These are phyloP conservation scores for Neofusicoccum laricinum DNA, from an alignment of 2,329 filamentous ascomycete genomes.

Conservation along the genomic window DNA sequence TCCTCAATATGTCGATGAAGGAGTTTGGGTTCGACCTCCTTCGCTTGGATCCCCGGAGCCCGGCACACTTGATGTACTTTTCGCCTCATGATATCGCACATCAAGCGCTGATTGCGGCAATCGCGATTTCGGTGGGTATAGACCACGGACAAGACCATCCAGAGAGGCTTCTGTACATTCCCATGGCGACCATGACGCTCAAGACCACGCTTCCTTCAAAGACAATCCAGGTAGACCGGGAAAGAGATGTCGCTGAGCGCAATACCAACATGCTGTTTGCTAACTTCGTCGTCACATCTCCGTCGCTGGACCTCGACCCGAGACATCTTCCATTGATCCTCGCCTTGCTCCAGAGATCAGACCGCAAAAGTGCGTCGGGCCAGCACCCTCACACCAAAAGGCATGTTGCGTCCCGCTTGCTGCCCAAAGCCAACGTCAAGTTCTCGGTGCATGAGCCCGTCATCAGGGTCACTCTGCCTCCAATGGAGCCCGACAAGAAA, in stretches of 20 bases:
- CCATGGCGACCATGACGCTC: slow-evolving; percentile 94
- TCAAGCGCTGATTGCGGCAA: slow-evolving; percentile 85
- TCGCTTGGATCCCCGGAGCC: slow-evolving; percentile 85
- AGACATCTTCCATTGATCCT: slow-evolving; percentile 84
- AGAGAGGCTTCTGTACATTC: slow-evolving; percentile 86
- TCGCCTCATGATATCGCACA: slow-evolving; percentile 89
- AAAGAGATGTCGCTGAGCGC: slow-evolving; percentile 71
- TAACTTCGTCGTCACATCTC: slow-evolving; percentile 93
- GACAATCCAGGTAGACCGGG: slow-evolving; percentile 75
- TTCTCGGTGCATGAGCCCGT: slow-evolving; percentile 97
- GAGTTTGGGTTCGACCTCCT: slow-evolving; percentile 93
- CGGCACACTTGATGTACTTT: slow-evolving; percentile 98
- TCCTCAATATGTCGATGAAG: slow-evolving; percentile 89
- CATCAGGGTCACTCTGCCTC: slow-evolving; percentile 80
- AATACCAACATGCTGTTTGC: slow-evolving; percentile 97
- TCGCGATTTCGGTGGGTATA: slow-evolving; percentile 87
- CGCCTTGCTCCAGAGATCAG: slow-evolving; percentile 62
- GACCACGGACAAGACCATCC: slow-evolving; percentile 85
- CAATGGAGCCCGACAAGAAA: slow-evolving; percentile 57
- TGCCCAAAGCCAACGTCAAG: slow-evolving; percentile 93
- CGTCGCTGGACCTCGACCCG: slow-evolving; percentile 88
- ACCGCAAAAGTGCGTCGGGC: slow-evolving; percentile 16
- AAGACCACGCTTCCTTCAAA: slow-evolving; percentile 94
- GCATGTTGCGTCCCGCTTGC: slow-evolving; percentile 77
- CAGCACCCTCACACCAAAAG: slow-evolving; percentile 39